Conservation (phyloP, 163 green algal genomes). For the Volvox carteri region DNA sequence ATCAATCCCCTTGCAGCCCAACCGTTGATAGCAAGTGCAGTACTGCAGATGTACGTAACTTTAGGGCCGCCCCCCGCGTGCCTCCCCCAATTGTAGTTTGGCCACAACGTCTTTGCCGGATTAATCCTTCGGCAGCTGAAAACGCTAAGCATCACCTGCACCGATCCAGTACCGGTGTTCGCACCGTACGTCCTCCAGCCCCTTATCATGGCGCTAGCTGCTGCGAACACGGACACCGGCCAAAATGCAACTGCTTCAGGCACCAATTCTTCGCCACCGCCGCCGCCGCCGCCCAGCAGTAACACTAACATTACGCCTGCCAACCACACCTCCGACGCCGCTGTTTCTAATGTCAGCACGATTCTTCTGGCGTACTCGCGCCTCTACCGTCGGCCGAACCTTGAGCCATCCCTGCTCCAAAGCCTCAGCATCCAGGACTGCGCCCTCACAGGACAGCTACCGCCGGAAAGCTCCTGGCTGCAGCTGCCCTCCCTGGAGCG, state of each 20-base stretch:
- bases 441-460: slow-evolving; percentile 6
- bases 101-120: not conserved
- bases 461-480: slow-evolving; percentile 3
- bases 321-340: not conserved
- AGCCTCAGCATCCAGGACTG: slow-evolving; percentile 25
- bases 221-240: not conserved
- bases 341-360: not conserved
- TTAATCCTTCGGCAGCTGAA: slow-evolving; percentile 28
- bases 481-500: slow-evolving; percentile 35
- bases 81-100: not conserved
- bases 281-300: not conserved
- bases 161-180: not conserved
- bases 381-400: not conserved
- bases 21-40: too few relatives aligned
- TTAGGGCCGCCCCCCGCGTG: not conserved
- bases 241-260: not conserved
- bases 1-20: too few relatives aligned
- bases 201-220: slow-evolving; percentile 27
- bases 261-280: not conserved
- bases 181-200: slow-evolving; percentile 32
- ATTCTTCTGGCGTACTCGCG: not conserved
- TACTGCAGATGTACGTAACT: too few relatives aligned
- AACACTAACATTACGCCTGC: not conserved
- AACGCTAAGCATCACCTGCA: slow-evolving; percentile 16
- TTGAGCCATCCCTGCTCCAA: not conserved